These are phyloP conservation scores for Globisporangium yorkense DNA, from an alignment of 352 stramenopile genomes.

Conservation along the genomic window DNA sequence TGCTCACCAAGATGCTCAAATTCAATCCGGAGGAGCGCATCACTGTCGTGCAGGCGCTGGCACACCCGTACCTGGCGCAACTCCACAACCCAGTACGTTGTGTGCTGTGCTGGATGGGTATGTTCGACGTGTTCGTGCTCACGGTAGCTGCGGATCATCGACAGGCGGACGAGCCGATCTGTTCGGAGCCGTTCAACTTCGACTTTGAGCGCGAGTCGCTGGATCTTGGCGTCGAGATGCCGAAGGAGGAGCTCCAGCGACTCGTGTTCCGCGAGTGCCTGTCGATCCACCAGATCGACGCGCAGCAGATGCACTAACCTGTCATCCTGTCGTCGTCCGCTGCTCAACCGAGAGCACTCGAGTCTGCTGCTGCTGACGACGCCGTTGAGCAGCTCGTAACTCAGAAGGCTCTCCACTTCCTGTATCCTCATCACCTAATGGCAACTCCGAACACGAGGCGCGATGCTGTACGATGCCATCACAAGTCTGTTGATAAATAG, in stretches of 20 bases:
- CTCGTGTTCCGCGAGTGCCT: conserved; percentile 75
- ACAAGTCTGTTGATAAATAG: no score
- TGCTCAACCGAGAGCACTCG: no score
- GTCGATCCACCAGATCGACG: conserved; percentile 65
- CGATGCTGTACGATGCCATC: no score
- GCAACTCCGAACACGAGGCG: no score
- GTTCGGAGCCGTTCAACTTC: conserved; percentile 74
- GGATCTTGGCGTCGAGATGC: conserved; percentile 78
- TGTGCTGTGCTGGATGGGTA: not conserved
- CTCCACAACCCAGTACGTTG: conserved; percentile 84
- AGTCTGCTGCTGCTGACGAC: no score
- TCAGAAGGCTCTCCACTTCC: no score
- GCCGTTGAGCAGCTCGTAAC: no score
- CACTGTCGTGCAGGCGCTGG: conserved; percentile 87
- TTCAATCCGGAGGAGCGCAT: conserved; percentile 94
- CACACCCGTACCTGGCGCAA: conserved; percentile 86
- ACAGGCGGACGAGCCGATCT: conserved; percentile 84
- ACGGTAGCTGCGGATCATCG: not conserved
- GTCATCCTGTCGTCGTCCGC: not conserved
- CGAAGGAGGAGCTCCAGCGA: conserved; percentile 80
- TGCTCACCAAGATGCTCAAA: conserved; percentile 89
- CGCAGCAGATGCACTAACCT: conserved; percentile 51
- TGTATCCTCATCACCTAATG: no score
- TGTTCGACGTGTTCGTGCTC: not conserved
- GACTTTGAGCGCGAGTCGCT: conserved; percentile 83